These are phyloP conservation scores for Waltiozyma sp. DNA, from an alignment of 1,139 yeast species.

Conservation along the genomic window DNA sequence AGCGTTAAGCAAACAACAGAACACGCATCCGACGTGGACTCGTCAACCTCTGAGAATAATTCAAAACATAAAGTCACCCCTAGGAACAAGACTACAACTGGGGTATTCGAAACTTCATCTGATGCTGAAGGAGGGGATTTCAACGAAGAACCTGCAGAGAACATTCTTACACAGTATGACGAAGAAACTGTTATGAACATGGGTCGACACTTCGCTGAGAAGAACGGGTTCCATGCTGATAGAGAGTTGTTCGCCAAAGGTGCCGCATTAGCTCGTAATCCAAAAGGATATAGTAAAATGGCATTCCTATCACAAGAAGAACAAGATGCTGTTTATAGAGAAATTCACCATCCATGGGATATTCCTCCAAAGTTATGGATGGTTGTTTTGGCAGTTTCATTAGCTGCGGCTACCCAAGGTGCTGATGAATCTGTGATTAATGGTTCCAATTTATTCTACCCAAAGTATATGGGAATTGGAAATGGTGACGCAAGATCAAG, in stretches of 20 bases:
- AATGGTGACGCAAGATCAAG: constrained; percentile 38
- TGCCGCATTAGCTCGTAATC: constrained; percentile 67
- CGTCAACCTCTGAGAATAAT: background rate
- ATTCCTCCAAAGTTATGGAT: constrained; percentile 46
- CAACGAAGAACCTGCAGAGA: constrained; percentile 25
- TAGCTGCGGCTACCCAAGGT: constrained; percentile 90
- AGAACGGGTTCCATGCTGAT: constrained; percentile 40
- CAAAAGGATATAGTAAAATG: constrained; percentile 49
- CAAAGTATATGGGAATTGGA: constrained; percentile 42
- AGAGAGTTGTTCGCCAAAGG: constrained; percentile 58
- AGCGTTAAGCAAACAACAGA: background rate
- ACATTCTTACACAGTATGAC: constrained; percentile 52
- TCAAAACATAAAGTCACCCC: background rate
- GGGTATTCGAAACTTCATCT: background rate
- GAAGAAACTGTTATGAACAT: constrained; percentile 56
- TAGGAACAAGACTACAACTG: background rate
- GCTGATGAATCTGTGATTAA: constrained; percentile 85
- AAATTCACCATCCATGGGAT: constrained; percentile 42
- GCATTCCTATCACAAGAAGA: constrained; percentile 48
- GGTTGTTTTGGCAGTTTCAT: constrained; percentile 63
- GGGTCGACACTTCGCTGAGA: constrained; percentile 60
- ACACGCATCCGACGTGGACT: background rate
- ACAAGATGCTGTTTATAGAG: constrained; percentile 37
- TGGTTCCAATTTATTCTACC: constrained; percentile 72
- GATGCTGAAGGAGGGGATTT: constrained; percentile 3